Evolutionary conservation across 2,329 filamentous ascomycete genomes (phyloP).

Genomic region (Neofusicoccum umdonicola): DNA sequence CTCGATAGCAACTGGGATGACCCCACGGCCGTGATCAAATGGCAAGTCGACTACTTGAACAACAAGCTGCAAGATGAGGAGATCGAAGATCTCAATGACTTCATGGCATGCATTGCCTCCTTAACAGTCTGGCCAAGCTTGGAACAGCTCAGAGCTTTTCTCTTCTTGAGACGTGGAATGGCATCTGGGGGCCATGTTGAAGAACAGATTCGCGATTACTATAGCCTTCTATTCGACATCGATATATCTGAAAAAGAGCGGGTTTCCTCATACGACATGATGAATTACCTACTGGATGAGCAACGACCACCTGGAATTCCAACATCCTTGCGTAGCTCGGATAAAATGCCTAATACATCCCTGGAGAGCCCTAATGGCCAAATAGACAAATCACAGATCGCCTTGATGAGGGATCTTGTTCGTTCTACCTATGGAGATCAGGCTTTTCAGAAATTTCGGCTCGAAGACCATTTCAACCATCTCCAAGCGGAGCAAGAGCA

Average conservation of each 20-base stretch:
- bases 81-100: background rate
- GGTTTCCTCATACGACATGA: background rate
- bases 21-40: background rate
- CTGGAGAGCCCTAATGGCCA: background rate
- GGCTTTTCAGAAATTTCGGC: background rate
- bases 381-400: background rate
- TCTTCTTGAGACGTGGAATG: background rate
- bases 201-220: no score
- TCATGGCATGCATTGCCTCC: background rate
- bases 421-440: no score
- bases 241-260: background rate
- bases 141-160: background rate
- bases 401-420: no score
- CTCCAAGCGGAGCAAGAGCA: background rate
- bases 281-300: background rate
- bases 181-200: no score
- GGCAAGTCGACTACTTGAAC: background rate
- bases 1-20: background rate
- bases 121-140: background rate
- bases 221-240: background rate
- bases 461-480: background rate
- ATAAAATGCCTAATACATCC: background rate
- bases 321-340: background rate
- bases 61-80: background rate
- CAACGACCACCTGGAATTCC: background rate